A percentile compares a stretch with the other conserved stretches of the same genome.
These are phyloP conservation scores for Trichoderma aggressivum DNA, from an alignment of 2,329 filamentous ascomycete species.

Conservation along the genomic window DNA sequence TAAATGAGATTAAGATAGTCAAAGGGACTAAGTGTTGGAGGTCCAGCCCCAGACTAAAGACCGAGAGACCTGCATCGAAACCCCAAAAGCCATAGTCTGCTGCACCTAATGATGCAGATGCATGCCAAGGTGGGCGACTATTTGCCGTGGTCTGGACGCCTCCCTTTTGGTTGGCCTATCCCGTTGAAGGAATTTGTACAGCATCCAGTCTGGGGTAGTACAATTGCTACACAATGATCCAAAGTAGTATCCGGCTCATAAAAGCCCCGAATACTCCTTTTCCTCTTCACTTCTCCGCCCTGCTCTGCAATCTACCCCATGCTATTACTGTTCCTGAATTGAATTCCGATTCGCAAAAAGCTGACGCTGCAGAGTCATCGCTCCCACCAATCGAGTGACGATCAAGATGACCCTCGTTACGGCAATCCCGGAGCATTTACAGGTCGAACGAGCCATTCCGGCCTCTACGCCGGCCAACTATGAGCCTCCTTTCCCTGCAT, in stretches of 20 bases:
- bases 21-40: not conserved
- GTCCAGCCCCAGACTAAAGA: not conserved
- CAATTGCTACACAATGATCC: not conserved
- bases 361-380: not conserved
- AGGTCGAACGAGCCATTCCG: constrained; percentile 14
- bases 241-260: not conserved
- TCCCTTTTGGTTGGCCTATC: not conserved
- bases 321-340: not conserved
- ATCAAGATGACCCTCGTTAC: not conserved
- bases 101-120: not conserved
- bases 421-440: constrained; percentile 22
- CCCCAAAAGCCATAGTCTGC: not conserved
- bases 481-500: constrained; percentile 20
- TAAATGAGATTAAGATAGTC: not conserved
- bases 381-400: not conserved
- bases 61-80: not conserved
- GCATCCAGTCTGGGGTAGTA: not conserved
- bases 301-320: not conserved
- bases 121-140: not conserved
- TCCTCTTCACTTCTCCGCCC: not conserved
- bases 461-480: constrained; percentile 18
- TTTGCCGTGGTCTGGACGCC: not conserved
- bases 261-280: not conserved
- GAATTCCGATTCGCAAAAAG: not conserved
- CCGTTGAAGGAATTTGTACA: not conserved